A percentile compares a stretch with the other conserved stretches of the same genome.
Conservation (phyloP, 306 rosid species). For the Cucumis melo region DNA sequence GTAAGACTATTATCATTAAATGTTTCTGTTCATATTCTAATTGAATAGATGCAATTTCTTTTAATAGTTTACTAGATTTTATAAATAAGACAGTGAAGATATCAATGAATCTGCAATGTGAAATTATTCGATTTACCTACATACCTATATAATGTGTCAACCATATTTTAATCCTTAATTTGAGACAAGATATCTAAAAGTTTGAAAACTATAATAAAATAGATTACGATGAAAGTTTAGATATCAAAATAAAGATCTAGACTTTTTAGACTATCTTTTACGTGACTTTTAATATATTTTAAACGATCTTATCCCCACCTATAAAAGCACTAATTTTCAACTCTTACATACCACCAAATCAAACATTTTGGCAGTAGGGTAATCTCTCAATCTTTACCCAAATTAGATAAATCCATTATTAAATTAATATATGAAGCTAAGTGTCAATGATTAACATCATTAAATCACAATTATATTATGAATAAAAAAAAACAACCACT, state of each 20-base stretch:
- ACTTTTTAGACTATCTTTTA: neutral
- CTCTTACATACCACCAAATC: neutral
- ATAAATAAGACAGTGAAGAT: too few species aligned
- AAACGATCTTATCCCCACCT: neutral
- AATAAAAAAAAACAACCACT: neutral
- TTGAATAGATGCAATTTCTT: too few species aligned
- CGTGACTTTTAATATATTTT: neutral
- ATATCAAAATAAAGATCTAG: neutral
- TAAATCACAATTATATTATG: neutral
- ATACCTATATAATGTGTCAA: too few species aligned
- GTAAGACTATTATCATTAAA: too few species aligned
- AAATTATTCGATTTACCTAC: too few species aligned
- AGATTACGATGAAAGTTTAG: neutral
- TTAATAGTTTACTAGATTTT: too few species aligned
- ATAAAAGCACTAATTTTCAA: neutral
- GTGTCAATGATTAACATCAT: neutral
- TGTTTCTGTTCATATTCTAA: too few species aligned
- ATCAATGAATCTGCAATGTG: too few species aligned
- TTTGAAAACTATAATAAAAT: neutral
- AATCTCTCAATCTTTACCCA: neutral
- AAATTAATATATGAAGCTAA: neutral
- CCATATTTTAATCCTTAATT: neutral
- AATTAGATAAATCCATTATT: neutral
- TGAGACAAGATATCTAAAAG: neutral
- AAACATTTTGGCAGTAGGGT: neutral